Evolutionary conservation across 768 basidiomycete genomes (phyloP), one percentile per base, ranked within the genome.

Genomic region (Lentinula raphanica): DNA sequence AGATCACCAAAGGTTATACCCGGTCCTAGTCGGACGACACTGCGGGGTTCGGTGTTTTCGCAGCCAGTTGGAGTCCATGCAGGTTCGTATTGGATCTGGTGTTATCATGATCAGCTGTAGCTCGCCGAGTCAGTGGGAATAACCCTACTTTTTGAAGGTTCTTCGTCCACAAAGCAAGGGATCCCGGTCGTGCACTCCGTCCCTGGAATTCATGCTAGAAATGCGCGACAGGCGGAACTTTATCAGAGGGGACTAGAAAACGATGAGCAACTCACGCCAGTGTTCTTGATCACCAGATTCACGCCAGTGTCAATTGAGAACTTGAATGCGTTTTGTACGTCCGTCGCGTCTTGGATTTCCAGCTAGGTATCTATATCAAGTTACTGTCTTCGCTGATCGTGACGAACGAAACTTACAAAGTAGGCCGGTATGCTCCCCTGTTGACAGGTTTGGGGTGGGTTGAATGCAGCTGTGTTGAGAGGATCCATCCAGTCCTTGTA

Each of bases 141-240:
- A 13, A 7, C 15, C 13, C 6, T 8, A 49, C 27, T 17, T 29
- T 35, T 49, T 49, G 48, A 17, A 29, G 17, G 23, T 35, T 35
- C 6, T 32, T 63, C 23, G 59, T 62, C 66, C 67, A 68, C 17
- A 70, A 51, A 5, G 57, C 62, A 32, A 70, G 48, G 5, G 68
- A 63, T 15, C 60, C 49, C 3, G 64, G 63, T 1, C 62, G 65
- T 19, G 55, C 54, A 48, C 64, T 66, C 1, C 66, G 64, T 1
- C 69, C 67, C 25, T 62, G 59, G 59, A 67, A 69, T 58, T 70
- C 69, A 49, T 70, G 69, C 62, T 55, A 29, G 25, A n/a, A 21
- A 21, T 19, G 23, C 36, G 36, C 27, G 13, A 35, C 17, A 25
- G 6, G 21, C 32, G 25, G 17, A 17, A 35, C 28, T 21, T 17